Base-by-base conservation (phyloP, 768 basidiomycete species). In the Imleria badia region DNA sequence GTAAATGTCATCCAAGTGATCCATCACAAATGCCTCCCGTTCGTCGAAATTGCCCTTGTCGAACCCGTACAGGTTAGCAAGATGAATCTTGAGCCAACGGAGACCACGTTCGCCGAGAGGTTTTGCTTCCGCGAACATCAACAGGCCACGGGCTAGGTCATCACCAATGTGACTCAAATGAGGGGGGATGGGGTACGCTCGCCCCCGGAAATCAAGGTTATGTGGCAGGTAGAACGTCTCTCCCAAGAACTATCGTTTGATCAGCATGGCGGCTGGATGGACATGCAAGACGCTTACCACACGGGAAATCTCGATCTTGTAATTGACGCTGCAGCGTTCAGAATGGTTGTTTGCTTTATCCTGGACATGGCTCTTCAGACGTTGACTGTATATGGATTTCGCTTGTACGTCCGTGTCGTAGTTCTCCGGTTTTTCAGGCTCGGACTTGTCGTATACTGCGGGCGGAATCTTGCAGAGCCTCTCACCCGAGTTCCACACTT, bases 1-100 rank as follows among this genome's bases (percentile, higher is more conserved):
- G 53, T 82, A 85, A 50, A 98, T 80, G 22, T 93, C 83, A 1
- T 86, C 84, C 40, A 95, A 59, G 52, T 84, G 84, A 8, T 87
- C 75, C 63, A 82, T 81, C 5, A 87, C 83, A 69, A 89, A 99
- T 22, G 78, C 67, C 15, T 83, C 93, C n/a, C 97, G 87, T 61
- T 97, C 94, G 52, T 94, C 88, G 62, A 99, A 95, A 65, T 81
- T 92, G 19, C 85, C 91, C 76, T 99, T 99, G 73, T 98, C 96
- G 67, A 79, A 96, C 1, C 97, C 97, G 61, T 87, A 91, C 67
- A 98, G 71, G 68, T 97, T 97, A 38, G 97, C 88, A 15, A 95
- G 72, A 68, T 99, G 97, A 52, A 99, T 93, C 70, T 95, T 94
- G 43, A 99, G 80, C 96, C 96, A 98, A 5, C 89, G 82, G 34